Evolutionary conservation across 345 rosid genomes (phyloP), one percentile per base, ranked within the genome.

Genomic region (Rubroshorea leprosula): DNA sequence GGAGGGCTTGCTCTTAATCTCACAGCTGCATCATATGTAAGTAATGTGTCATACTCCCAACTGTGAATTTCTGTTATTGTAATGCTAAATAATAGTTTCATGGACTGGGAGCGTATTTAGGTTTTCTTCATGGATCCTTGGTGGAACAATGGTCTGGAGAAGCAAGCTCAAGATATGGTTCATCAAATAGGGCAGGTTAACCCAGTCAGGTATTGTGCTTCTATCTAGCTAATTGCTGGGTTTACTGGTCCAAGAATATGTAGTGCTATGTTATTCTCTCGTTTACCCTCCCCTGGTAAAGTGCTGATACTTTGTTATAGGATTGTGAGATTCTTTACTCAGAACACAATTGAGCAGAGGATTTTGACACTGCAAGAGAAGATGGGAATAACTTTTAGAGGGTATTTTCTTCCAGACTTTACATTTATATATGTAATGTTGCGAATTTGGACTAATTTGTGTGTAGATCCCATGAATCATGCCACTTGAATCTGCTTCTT

Each of bases 41-140:
- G 87, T 56, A 56, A 25, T 45, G 27, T n/a, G n/a, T 63, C 48
- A 50, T 58, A n/a, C n/a, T 23, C 54, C 25, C 62, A n/a, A n/a
- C n/a, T n/a, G 35, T 29, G 35, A 29, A 4, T 29, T 9, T 9
- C 9, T 9, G 5, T 9, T 29, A 29, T 4, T 29, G 4, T 29
- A 9, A 29, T 29, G 9, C 9, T 29, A 29, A 29, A 29, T 29
- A 29, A 29, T 29, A 4, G 35, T 4, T 29, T 29, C 35, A 29
- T 29, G 35, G 35, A 29, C n/a, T 29, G 35, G 35, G 9, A 29
- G 4, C 47, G 20, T 29, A 18, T 61, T 8, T 43, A 92, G 98
- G 97, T 93, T 46, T 93, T 93, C 79, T 71, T 93, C 81, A 93
- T 93, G 99, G 99, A 93, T 55, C 99, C 99, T 8, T 93, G 99